These are phyloP conservation scores for Dysphania ambrosioides DNA, from an alignment of 148 eudicot species.

Conservation along the genomic window DNA sequence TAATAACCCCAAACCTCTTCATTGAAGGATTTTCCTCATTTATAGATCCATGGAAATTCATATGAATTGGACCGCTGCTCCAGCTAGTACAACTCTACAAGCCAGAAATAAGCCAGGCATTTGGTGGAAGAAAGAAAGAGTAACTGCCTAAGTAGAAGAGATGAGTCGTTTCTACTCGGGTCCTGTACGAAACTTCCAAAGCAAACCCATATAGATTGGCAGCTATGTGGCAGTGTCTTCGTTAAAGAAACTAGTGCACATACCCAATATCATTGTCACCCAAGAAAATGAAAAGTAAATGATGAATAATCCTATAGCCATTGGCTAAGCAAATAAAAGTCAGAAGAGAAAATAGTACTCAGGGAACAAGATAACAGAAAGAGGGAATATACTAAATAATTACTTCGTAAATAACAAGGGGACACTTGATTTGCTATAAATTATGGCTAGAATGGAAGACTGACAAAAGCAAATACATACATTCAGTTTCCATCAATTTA, in stretches of 20 bases:
- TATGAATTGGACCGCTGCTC: background rate
- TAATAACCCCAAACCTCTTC: background rate
- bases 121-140: background rate
- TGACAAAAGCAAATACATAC: background rate
- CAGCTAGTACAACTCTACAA: background rate
- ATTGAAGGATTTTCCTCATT: background rate
- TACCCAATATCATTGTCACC: background rate
- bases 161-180: background rate
- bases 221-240: background rate
- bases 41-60: background rate
- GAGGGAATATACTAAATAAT: background rate
- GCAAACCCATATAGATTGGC: background rate
- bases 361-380: background rate
- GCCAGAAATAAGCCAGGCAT: background rate
- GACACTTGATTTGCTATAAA: background rate
- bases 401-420: background rate
- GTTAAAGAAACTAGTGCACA: background rate
- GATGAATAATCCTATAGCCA: background rate
- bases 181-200: background rate
- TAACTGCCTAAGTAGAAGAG: background rate
- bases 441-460: background rate
- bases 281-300: background rate
- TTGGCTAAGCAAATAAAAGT: too few species aligned
- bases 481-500: background rate
- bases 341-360: background rate